Evolutionary conservation across 306 rosid species (phyloP).

Genomic region (Dryas drummondii): DNA sequence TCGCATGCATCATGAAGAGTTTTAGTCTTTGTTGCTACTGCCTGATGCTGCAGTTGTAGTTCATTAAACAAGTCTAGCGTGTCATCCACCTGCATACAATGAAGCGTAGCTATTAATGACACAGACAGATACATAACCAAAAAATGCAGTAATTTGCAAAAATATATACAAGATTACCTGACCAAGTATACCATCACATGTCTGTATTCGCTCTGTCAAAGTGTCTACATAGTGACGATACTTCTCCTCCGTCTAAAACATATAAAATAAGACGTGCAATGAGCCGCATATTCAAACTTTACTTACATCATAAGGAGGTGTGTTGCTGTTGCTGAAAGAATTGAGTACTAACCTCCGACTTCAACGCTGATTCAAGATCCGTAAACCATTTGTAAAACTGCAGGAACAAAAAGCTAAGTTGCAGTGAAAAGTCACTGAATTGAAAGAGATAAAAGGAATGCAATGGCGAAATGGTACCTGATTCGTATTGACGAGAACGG

Average conservation of each 20-base stretch:
- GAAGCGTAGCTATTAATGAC: constrained; percentile 11
- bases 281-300: constrained; percentile 17
- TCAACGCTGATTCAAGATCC: constrained; percentile 96
- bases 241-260: constrained; percentile 91
- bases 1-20: constrained; percentile 99
- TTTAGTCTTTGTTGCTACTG: constrained; percentile 94
- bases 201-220: constrained; percentile 80
- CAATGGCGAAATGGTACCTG: constrained; percentile 42
- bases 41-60: constrained; percentile 88
- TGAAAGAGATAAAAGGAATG: neutral
- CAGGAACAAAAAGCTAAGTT: constrained; percentile 21
- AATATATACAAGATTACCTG: constrained; percentile 50
- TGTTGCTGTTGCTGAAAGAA: neutral
- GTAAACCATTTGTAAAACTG: constrained; percentile 97
- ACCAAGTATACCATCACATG: constrained; percentile 80
- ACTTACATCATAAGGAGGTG: neutral
- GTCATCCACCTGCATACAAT: constrained; percentile 74
- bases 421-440: neutral
- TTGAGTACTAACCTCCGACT: constrained; percentile 72
- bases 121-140: constrained; percentile 19
- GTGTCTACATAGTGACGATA: constrained; percentile 85
- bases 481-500: constrained; percentile 81
- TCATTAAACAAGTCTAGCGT: constrained; percentile 79
- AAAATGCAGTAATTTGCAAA: neutral
- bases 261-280: constrained; percentile 13